Conservation (phyloP, 345 rosid genomes). For the Dipteronia sinensis region DNA sequence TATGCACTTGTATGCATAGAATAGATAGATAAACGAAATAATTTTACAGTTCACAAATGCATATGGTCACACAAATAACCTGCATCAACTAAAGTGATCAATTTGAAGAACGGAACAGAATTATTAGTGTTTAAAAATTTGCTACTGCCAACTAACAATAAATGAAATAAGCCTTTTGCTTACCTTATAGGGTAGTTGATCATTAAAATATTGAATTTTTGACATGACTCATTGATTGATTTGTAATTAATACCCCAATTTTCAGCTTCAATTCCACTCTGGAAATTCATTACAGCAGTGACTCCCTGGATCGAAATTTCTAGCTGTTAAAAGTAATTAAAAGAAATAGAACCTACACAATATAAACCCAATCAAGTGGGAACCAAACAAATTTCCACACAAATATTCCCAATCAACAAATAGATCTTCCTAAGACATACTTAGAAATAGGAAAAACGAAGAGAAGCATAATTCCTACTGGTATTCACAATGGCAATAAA, state of each 20-base stretch:
- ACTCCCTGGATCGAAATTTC: slow-evolving; percentile 56
- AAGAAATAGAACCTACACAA: neutral
- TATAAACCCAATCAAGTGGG: neutral
- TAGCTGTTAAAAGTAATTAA: slow-evolving; percentile 20
- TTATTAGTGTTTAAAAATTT: neutral
- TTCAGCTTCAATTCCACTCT: slow-evolving; percentile 79
- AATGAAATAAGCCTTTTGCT: slow-evolving; percentile 3
- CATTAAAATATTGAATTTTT: slow-evolving; percentile 69
- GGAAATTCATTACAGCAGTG: slow-evolving; percentile 84
- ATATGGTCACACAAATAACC: neutral
- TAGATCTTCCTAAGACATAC: neutral
- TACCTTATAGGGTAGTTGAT: slow-evolving; percentile 88
- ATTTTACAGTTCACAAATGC: neutral
- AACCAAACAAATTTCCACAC: neutral
- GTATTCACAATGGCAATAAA: neutral
- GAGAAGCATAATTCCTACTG: neutral
- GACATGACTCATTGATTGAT: slow-evolving; percentile 70
- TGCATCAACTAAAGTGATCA: slow-evolving; percentile 3
- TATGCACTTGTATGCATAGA: neutral
- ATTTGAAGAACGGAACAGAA: neutral
- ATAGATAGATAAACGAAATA: neutral
- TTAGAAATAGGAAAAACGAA: neutral
- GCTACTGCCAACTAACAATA: slow-evolving; percentile 10
- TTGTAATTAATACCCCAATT: slow-evolving; percentile 76
- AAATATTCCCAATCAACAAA: neutral